A percentile compares a stretch with the other conserved stretches of the same genome.
phyloP scores from a whole-genome alignment of 495 filamentous ascomycete genomes.

The Beverwykella pulmonaria region DNA sequence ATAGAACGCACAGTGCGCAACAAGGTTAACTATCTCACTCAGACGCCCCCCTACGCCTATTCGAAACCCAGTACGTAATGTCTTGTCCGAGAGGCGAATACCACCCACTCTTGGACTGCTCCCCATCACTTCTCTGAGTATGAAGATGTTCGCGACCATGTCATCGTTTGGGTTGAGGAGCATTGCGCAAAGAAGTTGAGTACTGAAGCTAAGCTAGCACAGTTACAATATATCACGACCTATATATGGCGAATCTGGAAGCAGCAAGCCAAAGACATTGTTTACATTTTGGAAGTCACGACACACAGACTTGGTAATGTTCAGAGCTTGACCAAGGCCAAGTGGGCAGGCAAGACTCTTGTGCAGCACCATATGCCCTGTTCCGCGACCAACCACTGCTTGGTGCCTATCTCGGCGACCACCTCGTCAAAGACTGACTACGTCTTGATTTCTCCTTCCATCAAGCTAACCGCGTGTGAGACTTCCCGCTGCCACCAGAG shows the following conservation, averaged over 20 bases:
- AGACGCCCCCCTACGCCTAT: neutral
- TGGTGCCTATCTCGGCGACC: neutral
- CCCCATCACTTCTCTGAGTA: neutral
- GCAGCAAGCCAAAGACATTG: neutral
- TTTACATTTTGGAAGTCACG: neutral
- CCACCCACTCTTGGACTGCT: neutral
- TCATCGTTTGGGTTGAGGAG: conserved; percentile 6
- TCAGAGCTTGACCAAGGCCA: neutral
- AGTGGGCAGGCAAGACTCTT: neutral
- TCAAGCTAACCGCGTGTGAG: neutral
- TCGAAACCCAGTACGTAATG: conserved; percentile 10
- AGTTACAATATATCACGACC: neutral
- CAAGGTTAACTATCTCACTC: neutral
- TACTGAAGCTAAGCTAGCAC: neutral
- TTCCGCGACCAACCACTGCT: neutral
- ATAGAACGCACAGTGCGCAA: neutral
- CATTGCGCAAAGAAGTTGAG: conserved; percentile 13
- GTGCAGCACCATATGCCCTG: neutral
- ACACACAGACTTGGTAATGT: neutral
- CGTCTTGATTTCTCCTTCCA: neutral
- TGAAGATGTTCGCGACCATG: neutral
- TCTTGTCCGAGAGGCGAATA: conserved; percentile 10
- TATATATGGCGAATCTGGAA: neutral
- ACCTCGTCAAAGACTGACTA: neutral
- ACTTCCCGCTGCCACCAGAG: neutral